phyloP scores from a whole-genome alignment of 345 rosid species.

The Brassica carinata region DNA sequence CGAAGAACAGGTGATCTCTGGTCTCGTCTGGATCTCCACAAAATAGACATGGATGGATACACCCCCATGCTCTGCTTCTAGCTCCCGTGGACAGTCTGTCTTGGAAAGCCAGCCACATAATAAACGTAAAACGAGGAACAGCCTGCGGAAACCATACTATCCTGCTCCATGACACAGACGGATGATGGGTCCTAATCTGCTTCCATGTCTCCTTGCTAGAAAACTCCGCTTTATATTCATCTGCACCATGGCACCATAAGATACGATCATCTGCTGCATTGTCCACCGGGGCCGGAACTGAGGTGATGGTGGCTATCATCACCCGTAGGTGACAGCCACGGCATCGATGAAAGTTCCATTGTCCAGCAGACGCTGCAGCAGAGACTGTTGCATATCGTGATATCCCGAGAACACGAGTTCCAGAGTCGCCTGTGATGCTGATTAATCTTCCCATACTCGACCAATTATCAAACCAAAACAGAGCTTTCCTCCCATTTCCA shows the following conservation, averaged over 20 bases:
- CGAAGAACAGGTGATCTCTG: background rate
- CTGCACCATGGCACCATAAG: background rate
- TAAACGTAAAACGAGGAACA: too few species aligned
- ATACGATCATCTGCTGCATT: background rate
- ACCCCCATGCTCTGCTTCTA: too few species aligned
- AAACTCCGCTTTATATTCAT: too few species aligned
- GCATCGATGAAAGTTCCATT: background rate
- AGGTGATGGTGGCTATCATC: background rate
- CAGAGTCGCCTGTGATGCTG: background rate
- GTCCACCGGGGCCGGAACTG: background rate
- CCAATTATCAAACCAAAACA: background rate
- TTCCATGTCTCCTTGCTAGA: too few species aligned
- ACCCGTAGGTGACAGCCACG: background rate
- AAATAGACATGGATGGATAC: too few species aligned
- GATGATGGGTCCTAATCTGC: too few species aligned
- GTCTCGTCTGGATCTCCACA: too few species aligned
- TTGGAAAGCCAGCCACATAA: too few species aligned
- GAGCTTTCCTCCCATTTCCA: background rate
- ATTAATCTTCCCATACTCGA: background rate
- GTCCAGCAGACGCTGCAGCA: background rate
- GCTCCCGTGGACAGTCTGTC: too few species aligned
- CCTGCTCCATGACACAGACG: too few species aligned
- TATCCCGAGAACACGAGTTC: background rate
- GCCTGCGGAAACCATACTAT: too few species aligned
- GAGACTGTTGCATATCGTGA: background rate